Conservation (phyloP, 495 filamentous ascomycete genomes). For the Penicillium atrosanguineum region DNA sequence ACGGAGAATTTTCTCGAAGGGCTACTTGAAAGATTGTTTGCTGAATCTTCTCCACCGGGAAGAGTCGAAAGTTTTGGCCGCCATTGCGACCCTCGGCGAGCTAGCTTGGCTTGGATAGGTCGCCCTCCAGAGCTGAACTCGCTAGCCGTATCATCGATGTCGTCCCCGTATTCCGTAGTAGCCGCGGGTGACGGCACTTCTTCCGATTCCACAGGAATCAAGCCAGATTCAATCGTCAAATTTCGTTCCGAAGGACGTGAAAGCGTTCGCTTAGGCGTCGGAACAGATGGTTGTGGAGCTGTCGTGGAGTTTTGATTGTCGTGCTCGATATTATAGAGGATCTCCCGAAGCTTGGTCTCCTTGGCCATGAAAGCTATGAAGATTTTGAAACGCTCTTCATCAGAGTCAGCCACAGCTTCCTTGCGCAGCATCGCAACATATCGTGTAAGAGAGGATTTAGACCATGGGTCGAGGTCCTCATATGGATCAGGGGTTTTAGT, state of each 20-base stretch:
- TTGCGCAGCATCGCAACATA: conserved; percentile 54
- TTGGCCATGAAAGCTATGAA: conserved; percentile 51
- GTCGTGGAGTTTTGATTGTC: conserved; percentile 17
- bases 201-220: conserved; percentile 37
- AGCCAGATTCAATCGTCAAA: conserved; percentile 30
- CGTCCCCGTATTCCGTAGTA: conserved; percentile 23
- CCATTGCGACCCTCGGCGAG: conserved; percentile 13
- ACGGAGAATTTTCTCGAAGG: conserved; percentile 28
- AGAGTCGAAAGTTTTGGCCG: conserved; percentile 13
- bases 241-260: conserved; percentile 12
- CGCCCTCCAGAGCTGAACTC: conserved; percentile 51
- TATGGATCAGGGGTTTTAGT: conserved; percentile 37
- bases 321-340: conserved; percentile 51
- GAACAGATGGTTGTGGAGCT: conserved; percentile 8
- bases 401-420: conserved; percentile 48
- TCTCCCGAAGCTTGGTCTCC: conserved; percentile 51
- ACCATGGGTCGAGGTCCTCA: conserved; percentile 53
- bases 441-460: conserved; percentile 49
- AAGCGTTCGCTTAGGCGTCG: conserved; percentile 6
- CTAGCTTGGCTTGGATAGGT: conserved; percentile 32
- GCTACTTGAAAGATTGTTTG: conserved; percentile 13
- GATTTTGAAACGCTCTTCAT: conserved; percentile 49
- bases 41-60: conserved; percentile 4
- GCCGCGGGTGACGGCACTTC: conserved; percentile 10
- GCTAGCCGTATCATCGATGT: conserved; percentile 22